Evolutionary conservation across 495 filamentous ascomycete genomes (phyloP), one percentile per base, ranked within the genome.

Genomic region (Xylaria nigripes): DNA sequence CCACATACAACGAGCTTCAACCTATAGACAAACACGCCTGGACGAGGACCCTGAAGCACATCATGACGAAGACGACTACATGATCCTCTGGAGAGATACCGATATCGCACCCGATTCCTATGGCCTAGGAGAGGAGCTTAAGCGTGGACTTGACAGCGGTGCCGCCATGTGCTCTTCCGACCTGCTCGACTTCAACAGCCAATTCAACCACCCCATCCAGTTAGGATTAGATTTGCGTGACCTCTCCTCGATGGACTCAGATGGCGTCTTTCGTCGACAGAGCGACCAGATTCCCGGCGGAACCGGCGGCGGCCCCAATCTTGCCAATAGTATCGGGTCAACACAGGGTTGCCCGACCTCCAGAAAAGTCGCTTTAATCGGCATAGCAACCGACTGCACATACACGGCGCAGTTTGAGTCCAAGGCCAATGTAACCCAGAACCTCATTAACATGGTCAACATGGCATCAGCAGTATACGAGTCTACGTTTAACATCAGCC

Each of bases 1-100:
- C 62, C 92, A 98, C 70, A 74, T 98, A 23, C 90, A 95, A 59
- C 75, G 89, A 50, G 77, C 79, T 51, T 79, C 79, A 25, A 85
- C 81, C 34, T 98, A 93, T 61, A 75, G 80, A 62, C 76, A 81
- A 59, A 95, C 89, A 49, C 81, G 81, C 61, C 82, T 87, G 55
- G 67, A 68, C 1, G 72, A 84, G n/a, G 93, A 98, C 66, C 86
- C 87, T n/a, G 70, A 76, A 22, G 66, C 89, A 13, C 78, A 82
- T 45, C 62, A 68, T 27, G 72, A 65, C 16, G 79, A 73, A 2
- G 78, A 83, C 18, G 90, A 95, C 45, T 89, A 82, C 62, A 95
- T 98, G 93, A 71, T 96, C 19, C 78, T 95, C 5, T 97, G 85
- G 70, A 81, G 91, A 32, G 91, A 98, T 67, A 93, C 89, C 29